Conservation (phyloP, 139 green algal genomes). For the Closterium sp. region DNA sequence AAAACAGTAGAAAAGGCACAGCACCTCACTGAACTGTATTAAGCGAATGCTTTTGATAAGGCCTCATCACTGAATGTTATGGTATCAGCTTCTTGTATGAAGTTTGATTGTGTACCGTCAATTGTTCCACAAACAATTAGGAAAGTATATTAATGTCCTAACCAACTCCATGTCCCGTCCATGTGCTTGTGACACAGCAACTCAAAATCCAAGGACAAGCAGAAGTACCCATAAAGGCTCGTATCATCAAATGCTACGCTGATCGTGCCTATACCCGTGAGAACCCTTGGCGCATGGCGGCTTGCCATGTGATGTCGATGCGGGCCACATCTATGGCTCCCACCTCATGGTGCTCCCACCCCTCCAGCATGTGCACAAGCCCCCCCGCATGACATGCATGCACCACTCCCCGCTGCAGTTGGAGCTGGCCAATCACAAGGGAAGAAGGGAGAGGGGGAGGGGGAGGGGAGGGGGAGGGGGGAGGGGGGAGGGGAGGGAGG, state of each 20-base stretch:
- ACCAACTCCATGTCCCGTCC: neutral
- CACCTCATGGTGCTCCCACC: conserved; percentile 58
- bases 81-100: no score
- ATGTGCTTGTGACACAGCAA: neutral
- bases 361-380: conserved; percentile 56
- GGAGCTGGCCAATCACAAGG: neutral
- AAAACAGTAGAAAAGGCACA: no score
- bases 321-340: conserved; percentile 53
- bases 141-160: no score
- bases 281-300: conserved; percentile 56
- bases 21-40: neutral
- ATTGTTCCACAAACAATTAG: no score
- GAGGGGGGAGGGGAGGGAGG: neutral
- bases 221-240: neutral
- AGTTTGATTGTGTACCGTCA: no score
- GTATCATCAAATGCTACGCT: neutral
- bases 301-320: conserved; percentile 58
- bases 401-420: neutral
- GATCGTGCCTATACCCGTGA: neutral
- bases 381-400: conserved; percentile 58
- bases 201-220: neutral
- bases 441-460: no score
- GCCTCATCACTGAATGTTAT: no score
- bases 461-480: no score
- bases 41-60: no score